Evolutionary conservation across 345 rosid genomes (phyloP).

Genomic region (Clausena lansium): DNA sequence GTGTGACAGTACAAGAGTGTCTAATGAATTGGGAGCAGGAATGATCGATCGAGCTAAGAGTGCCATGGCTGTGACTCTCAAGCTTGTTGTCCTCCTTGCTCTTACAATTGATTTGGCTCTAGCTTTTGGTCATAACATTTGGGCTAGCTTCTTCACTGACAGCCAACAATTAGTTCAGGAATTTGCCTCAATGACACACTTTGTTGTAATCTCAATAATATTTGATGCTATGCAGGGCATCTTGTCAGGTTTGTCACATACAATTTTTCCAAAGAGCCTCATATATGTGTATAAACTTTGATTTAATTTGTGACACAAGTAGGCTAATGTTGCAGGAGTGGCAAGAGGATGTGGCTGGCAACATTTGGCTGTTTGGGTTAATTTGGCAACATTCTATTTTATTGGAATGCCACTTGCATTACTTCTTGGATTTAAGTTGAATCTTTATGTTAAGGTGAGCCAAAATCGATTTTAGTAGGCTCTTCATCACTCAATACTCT

Average conservation of each 20-base stretch:
- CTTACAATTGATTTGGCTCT: conserved; percentile 36
- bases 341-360: conserved; percentile 87
- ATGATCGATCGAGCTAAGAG: conserved; percentile 42
- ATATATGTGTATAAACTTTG: background rate
- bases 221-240: conserved; percentile 65
- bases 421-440: conserved; percentile 54
- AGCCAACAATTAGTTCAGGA: conserved; percentile 35
- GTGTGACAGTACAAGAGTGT: conserved; percentile 73
- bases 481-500: too few species aligned
- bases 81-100: conserved; percentile 56
- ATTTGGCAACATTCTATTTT: conserved; percentile 49
- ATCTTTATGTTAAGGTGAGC: conserved; percentile 48
- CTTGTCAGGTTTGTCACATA: conserved; percentile 47
- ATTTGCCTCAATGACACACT: conserved; percentile 53
- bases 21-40: conserved; percentile 78
- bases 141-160: conserved; percentile 61
- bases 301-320: background rate
- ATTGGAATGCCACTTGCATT: conserved; percentile 51
- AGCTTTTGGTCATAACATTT: conserved; percentile 48
- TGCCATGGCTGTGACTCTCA: conserved; percentile 46
- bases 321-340: conserved; percentile 38
- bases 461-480: background rate
- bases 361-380: conserved; percentile 46
- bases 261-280: background rate
- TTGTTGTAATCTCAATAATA: conserved; percentile 53